A percentile compares a stretch with the other conserved stretches of the same genome.
phyloP scores from a whole-genome alignment of 1,139 yeast species.

The Sporopachydermia cereana region DNA sequence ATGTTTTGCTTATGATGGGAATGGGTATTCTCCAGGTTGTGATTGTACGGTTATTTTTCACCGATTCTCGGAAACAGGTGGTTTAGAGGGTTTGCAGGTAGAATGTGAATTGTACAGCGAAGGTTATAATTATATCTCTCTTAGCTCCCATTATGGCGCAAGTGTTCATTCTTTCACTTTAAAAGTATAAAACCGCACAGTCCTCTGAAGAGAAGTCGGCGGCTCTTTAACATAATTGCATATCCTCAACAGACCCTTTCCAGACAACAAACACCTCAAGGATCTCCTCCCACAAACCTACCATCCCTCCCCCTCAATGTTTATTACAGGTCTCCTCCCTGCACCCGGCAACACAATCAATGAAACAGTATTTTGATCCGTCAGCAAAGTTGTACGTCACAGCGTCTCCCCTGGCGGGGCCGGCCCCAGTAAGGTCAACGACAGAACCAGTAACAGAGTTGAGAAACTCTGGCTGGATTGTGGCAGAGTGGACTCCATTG shows the following conservation, averaged over 20 bases:
- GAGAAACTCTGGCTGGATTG: constrained; percentile 84
- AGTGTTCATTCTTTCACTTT: too few relatives aligned
- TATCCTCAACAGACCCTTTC: too few relatives aligned
- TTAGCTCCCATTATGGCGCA: too few relatives aligned
- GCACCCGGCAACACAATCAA: constrained; percentile 2
- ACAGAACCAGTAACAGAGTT: constrained; percentile 12
- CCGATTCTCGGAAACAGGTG: constrained; percentile 69
- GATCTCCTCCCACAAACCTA: too few relatives aligned
- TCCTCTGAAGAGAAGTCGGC: too few relatives aligned
- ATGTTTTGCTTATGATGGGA: constrained; percentile 69
- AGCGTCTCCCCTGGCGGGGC: background rate
- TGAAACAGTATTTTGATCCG: background rate
- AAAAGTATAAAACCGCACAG: too few relatives aligned
- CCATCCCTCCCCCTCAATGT: too few relatives aligned
- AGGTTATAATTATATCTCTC: too few relatives aligned
- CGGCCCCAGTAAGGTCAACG: background rate
- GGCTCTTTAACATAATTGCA: too few relatives aligned
- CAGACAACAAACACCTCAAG: too few relatives aligned
- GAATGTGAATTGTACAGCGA: too few relatives aligned
- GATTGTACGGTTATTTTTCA: constrained; percentile 79
- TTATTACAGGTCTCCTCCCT: background rate
- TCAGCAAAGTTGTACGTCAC: background rate
- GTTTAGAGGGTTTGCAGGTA: constrained; percentile 36
- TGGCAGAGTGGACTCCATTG: constrained; percentile 84
- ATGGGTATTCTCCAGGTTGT: constrained; percentile 80